phyloP scores from a whole-genome alignment of 148 eudicot species.

The Beta vulgaris region DNA sequence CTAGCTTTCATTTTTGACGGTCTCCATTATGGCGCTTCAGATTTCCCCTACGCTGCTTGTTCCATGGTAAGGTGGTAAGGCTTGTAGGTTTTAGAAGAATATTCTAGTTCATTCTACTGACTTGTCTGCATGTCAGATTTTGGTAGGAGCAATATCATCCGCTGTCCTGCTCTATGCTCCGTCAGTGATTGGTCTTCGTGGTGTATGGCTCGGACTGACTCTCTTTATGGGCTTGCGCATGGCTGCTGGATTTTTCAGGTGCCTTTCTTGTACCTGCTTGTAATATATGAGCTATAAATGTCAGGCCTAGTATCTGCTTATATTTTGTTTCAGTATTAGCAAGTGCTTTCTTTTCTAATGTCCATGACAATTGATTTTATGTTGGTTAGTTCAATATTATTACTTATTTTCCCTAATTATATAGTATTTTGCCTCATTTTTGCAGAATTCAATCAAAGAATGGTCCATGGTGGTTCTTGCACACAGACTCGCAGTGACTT shows the following conservation, averaged over 20 bases:
- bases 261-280: background rate
- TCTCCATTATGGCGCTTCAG: slow-evolving; percentile 89
- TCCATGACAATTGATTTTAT: background rate
- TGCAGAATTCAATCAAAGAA: slow-evolving; percentile 51
- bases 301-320: too few relatives aligned
- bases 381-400: background rate
- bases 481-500: slow-evolving; percentile 33
- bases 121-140: slow-evolving; percentile 45
- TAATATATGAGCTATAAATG: too few relatives aligned
- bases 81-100: background rate
- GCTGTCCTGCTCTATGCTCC: slow-evolving; percentile 69
- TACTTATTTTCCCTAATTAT: background rate
- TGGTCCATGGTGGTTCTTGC: slow-evolving; percentile 95
- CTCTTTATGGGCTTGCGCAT: slow-evolving; percentile 79
- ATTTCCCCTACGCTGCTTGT: slow-evolving; percentile 74
- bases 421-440: background rate
- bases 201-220: slow-evolving; percentile 87
- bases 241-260: slow-evolving; percentile 82
- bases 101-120: background rate
- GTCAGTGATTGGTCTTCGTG: slow-evolving; percentile 61
- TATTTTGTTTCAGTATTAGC: background rate
- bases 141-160: slow-evolving; percentile 71
- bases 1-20: slow-evolving; percentile 90
- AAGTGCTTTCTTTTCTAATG: background rate
- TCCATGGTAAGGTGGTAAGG: slow-evolving; percentile 60